These are phyloP conservation scores for Ustilago bromivora DNA, from an alignment of 1,284 basidiomycete genomes.

Conservation along the genomic window DNA sequence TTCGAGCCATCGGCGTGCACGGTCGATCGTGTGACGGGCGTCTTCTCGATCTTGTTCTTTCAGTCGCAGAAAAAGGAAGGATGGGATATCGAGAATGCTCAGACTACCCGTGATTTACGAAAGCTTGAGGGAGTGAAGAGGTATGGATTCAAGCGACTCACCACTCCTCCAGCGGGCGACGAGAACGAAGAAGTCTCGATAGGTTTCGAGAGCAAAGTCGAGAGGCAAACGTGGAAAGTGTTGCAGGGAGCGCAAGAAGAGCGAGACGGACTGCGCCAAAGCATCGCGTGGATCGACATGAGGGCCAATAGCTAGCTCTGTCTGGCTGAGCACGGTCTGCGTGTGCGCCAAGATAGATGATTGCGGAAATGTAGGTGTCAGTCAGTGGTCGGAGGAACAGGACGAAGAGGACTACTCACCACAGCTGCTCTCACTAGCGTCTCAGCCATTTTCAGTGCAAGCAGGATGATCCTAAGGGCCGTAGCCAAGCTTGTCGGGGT, in stretches of 20 bases:
- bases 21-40: conserved; percentile 33
- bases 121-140: not conserved
- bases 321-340: conserved; percentile 21
- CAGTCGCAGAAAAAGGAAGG: no score
- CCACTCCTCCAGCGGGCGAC: conserved; percentile 24
- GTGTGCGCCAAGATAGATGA: not conserved
- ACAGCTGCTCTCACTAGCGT: conserved; percentile 33
- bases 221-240: conserved; percentile 19
- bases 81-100: not conserved
- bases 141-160: conserved; percentile 7
- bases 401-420: conserved; percentile 8
- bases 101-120: no score
- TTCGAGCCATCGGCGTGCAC: conserved; percentile 22
- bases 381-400: not conserved
- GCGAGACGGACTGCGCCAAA: conserved; percentile 13
- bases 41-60: conserved; percentile 18
- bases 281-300: not conserved
- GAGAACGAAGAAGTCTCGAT: conserved; percentile 31
- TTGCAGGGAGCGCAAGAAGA: conserved; percentile 24
- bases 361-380: not conserved
- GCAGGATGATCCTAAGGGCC: not conserved
- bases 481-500: not conserved
- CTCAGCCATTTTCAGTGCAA: conserved; percentile 10
- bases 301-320: no score
- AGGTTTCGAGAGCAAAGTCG: conserved; percentile 11